Base-by-base conservation (phyloP, 352 stramenopile genomes). In the Phytophthora cactorum region DNA sequence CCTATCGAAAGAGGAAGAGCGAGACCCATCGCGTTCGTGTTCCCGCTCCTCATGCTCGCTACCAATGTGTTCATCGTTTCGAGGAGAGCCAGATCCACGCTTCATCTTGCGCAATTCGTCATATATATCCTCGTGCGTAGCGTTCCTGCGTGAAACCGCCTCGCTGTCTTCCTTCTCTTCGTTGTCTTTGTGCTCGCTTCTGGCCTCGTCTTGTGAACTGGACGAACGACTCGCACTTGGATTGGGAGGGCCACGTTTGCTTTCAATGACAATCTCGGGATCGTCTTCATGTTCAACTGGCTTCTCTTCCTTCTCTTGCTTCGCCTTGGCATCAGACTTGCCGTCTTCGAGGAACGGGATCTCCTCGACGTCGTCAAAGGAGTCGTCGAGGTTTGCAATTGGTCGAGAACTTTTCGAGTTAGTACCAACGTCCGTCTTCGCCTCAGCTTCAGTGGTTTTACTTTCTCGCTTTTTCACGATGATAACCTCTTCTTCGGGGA, bases 351-450 rank as follows among this genome's bases (percentile, higher is more conserved):
- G 52, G 62, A 92, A 92, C 2, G 84, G 84, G 22, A 94, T 92
- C 39, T 94, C 86, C 52, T 94, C 86, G 2, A 94, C 77, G 27
- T 92, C 86, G 11, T 94, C 86, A n/a, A 88, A 79, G n/a, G 75
- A 78, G 39, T 91, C 79, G 15, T 92, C 80, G 1, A 87, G 41
- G 25, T 75, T 69, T 1, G 72, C 25, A n/a, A 70, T 59, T 10
- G 51, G 51, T 2, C 31, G 49, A 3, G 49, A 38, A 2, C 29
- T 36, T 49, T 78, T 83, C 5, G 69, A 34, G 11, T 52, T 57
- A 14, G 59, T 72, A 11, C 59, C 61, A 32, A 68, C 54, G 1
- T 46, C 49, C 5, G 36, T 9, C 17, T 66, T 71, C 12, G 34
- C 46, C 5, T 83, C 72, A 5, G 52, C 51, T 17, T 84, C 72